phyloP scores from a whole-genome alignment of 78 protist species.

The Neovahlkampfia damariscottae region DNA sequence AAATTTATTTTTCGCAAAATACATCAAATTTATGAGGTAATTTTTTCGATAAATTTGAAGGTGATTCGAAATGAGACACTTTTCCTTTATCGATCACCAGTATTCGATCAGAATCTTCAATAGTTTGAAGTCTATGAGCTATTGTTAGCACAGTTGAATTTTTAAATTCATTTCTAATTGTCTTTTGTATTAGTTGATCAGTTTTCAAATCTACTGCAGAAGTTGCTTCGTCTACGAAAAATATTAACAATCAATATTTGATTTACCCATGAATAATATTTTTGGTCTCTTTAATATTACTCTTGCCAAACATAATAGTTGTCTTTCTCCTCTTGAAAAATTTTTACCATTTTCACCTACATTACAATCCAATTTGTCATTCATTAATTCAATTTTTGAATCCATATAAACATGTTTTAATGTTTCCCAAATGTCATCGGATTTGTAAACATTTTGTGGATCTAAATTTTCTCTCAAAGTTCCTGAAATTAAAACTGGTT shows the following conservation, averaged over 20 bases:
- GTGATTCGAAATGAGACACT: too few relatives aligned
- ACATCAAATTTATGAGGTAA: too few relatives aligned
- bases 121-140: slow-evolving; percentile 64
- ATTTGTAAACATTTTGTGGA: slow-evolving; percentile 22
- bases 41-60: too few relatives aligned
- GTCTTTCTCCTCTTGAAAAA: slow-evolving; percentile 37
- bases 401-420: slow-evolving; percentile 50
- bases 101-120: slow-evolving; percentile 40
- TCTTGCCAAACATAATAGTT: slow-evolving; percentile 42
- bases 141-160: slow-evolving; percentile 42
- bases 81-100: slow-evolving; percentile 18
- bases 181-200: slow-evolving; percentile 11
- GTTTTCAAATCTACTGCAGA: slow-evolving; percentile 64
- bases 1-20: too few relatives aligned
- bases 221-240: slow-evolving; percentile 96
- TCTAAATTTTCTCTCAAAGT: slow-evolving; percentile 46
- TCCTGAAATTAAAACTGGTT: slow-evolving; percentile 45
- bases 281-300: slow-evolving; percentile 27
- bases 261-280: slow-evolving; percentile 23
- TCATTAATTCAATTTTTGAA: neutral
- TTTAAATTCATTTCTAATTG: slow-evolving; percentile 7
- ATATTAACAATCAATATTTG: too few relatives aligned
- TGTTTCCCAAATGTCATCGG: slow-evolving; percentile 41
- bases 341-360: slow-evolving; percentile 38
- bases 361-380: neutral